Evolutionary conservation across 208 protist genomes (phyloP), one percentile per base, ranked within the genome.

Genomic region (Porcisia deanei): DNA sequence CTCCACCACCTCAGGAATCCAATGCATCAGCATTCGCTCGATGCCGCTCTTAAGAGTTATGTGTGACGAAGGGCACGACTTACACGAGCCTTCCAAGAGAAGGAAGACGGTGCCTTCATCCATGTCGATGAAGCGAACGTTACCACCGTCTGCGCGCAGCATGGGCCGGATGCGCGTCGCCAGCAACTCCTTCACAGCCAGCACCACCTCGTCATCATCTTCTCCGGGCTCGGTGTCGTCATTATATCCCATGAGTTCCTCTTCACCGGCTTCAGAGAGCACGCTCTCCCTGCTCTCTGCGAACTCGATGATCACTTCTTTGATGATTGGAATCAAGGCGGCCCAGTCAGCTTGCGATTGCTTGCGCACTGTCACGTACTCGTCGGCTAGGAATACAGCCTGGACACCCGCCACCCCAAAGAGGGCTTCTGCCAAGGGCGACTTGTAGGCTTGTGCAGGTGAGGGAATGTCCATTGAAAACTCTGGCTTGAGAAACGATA

Each of bases 11-110:
- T 98, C 94, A 2, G 96, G 94, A 57, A 98, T 96, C 91, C 93
- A 98, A 77, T 98, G 96, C 93, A 97, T 97, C 64, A 98, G 82
- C 96, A 98, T 98, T 8, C 92, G 86, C 80, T 98, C 94, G 80
- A 98, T 98, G 12, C 96, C 94, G 65, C 89, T 92, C 76, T 98
- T 98, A 1, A 98, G 82, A 14, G 96, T 98, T 30, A 93, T 82
- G 67, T 92, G 83, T 34, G 91, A 96, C 39, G 92, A 97, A 5
- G 96, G 94, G 68, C 96, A 98, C 14, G 93, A 82, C 70, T 93
- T 91, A 76, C 96, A 98, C 37, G 92, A 89, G 7, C 96, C 96
- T 80, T 97, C 89, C 16, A 98, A 77, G 47, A 96, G 76, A n/a
- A 98, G 81, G 81, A 94, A 95, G 12, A 97, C 93, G 37, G 89